Evolutionary conservation across 2,329 filamentous ascomycete genomes (phyloP).

Genomic region (Graphilbum fragrans): DNA sequence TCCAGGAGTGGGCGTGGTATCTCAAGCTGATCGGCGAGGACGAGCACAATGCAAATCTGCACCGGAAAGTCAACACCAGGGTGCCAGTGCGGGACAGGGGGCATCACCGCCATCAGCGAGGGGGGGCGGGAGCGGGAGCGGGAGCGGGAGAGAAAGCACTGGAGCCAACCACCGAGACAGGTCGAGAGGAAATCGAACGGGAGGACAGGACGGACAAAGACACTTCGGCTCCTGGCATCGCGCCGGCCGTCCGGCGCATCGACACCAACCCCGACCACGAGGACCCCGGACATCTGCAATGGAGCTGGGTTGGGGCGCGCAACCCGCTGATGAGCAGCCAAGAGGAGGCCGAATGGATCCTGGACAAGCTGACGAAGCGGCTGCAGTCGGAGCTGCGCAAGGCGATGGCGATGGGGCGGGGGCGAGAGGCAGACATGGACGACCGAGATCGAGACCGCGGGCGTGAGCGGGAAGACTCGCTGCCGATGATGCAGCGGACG

Average conservation of each 20-base stretch:
- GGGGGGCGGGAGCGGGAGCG: background rate
- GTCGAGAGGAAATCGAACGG: background rate
- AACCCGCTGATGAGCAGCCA: conserved; percentile 59
- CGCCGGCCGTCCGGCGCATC: background rate
- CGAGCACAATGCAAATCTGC: conserved; percentile 36
- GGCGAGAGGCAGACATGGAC: background rate
- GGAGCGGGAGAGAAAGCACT: background rate
- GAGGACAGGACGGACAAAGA: background rate
- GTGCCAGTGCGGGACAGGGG: too few species aligned
- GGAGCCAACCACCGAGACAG: too few species aligned
- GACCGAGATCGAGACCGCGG: too few species aligned
- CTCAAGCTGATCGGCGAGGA: conserved; percentile 64
- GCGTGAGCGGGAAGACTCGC: background rate
- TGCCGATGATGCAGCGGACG: background rate
- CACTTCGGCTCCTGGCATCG: background rate
- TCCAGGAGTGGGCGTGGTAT: conserved; percentile 80
- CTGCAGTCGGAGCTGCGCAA: conserved; percentile 36
- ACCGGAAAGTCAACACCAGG: conserved; percentile 24
- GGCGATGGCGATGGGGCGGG: background rate
- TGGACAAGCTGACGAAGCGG: conserved; percentile 48
- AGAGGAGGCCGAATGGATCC: conserved; percentile 61
- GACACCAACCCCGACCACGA: background rate
- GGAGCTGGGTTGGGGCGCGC: conserved; percentile 62
- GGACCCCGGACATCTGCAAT: conserved; percentile 21
- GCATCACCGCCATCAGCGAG: background rate